Conservation (phyloP, 116 monocot genomes). For the Trichopus zeylanicus region DNA sequence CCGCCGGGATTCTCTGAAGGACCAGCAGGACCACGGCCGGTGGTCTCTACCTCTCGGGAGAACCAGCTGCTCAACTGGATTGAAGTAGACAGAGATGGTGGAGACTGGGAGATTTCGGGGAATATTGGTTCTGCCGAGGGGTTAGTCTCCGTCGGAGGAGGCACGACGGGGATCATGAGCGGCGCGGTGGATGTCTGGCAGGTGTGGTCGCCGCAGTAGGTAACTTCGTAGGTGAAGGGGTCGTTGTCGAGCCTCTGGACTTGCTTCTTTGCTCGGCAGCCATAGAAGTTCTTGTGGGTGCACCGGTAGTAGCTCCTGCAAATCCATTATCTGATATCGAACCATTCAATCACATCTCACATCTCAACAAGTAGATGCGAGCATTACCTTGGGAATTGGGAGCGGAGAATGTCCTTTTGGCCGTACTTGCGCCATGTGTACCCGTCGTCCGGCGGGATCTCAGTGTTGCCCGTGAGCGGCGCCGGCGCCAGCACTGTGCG, state of each 20-base stretch:
- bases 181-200: slow-evolving; percentile 61
- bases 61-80: slow-evolving; percentile 26
- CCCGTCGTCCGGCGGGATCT: slow-evolving; percentile 76
- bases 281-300: slow-evolving; percentile 84
- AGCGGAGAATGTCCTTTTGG: slow-evolving; percentile 65
- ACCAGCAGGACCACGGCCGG: not conserved
- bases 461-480: slow-evolving; percentile 33
- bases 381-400: slow-evolving; percentile 53
- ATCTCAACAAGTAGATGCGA: no score
- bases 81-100: slow-evolving; percentile 6
- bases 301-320: slow-evolving; percentile 73
- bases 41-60: not conserved
- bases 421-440: slow-evolving; percentile 95
- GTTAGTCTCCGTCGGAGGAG: not conserved
- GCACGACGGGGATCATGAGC: slow-evolving; percentile 18
- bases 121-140: no score
- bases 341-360: not conserved
- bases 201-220: slow-evolving; percentile 49
- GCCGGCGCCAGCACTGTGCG: slow-evolving; percentile 30
- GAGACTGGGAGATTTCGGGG: no score
- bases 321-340: no score
- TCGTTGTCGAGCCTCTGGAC: slow-evolving; percentile 72
- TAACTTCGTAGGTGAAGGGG: slow-evolving; percentile 54
- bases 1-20: not conserved
- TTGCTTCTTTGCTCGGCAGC: slow-evolving; percentile 79